Base-by-base conservation (phyloP, 768 basidiomycete genomes). In the Cystobasidium ongulense region DNA sequence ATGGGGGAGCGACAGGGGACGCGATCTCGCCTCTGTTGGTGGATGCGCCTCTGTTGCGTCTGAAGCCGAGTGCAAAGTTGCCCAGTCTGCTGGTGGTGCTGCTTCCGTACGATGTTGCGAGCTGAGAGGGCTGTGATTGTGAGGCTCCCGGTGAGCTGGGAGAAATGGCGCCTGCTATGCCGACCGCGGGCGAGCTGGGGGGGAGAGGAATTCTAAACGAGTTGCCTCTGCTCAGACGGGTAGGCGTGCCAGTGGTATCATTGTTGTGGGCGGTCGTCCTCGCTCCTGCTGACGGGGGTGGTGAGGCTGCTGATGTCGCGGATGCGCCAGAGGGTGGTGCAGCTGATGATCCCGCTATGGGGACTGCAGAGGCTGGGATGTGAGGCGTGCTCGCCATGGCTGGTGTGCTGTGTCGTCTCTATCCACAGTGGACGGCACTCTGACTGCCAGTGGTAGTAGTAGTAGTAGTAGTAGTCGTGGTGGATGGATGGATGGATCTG, bases 11-110 rank as follows among this genome's bases (percentile, higher is more conserved):
- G 8, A 29, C 25, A 39, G 33, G 29, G 27, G 33, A 33, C 35
- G 29, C 38, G 39, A 36, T 23, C 18, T 54, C 54, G 33, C 43
- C 68, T 59, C 68, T 71, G 35, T 36, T 71, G n/a, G 68, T 71
- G 3, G 68, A 71, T 15, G 52, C 50, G 15, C 68, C 68, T 31
- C 68, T 71, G 68, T 71, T 71, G 15, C 68, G 23, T 27, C 68
- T 54, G 68, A 71, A 71, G 11, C 68, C 68, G 7, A 33, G 65
- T 31, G 27, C 50, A 50, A 67, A 50, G 27, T 50, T 50, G n/a
- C 65, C 65, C 10, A 67, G 52, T 41, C 39, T 41, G 41, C 41
- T 50, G 7, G 11, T 21, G 65, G 39, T 67, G 39, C 41, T 46
- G n/a, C 25, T 29, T 10, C 68, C 68, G 33, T 52, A 35, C 11